Conservation (phyloP, 495 filamentous ascomycete genomes). For the Xylaria castorea region DNA sequence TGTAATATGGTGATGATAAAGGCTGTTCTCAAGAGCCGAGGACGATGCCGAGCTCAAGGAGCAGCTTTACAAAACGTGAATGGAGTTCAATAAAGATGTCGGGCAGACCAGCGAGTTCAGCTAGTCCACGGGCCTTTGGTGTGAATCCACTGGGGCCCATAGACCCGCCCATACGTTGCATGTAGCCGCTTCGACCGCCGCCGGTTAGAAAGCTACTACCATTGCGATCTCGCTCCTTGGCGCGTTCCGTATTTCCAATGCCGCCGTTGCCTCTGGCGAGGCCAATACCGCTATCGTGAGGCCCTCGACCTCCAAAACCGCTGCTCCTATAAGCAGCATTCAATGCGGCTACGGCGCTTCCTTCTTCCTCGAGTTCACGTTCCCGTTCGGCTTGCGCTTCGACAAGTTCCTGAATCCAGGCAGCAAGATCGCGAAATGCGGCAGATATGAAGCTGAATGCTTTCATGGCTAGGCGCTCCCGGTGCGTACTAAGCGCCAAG, state of each 20-base stretch:
- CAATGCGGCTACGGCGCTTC: conserved; percentile 36
- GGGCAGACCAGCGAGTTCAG: conserved; percentile 84
- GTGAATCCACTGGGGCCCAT: conserved; percentile 49
- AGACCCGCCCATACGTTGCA: conserved; percentile 46
- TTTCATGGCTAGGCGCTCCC: conserved; percentile 75
- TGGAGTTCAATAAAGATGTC: conserved; percentile 91
- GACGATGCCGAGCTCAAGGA: conserved; percentile 68
- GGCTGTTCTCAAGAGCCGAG: conserved; percentile 45
- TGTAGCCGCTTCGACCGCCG: conserved; percentile 46
- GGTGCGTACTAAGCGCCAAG: conserved; percentile 76
- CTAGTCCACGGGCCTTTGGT: conserved; percentile 75
- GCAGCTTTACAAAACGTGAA: conserved; percentile 73
- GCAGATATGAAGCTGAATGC: conserved; percentile 75
- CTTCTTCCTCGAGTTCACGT: conserved; percentile 55
- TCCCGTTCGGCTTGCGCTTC: conserved; percentile 67
- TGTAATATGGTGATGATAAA: not conserved
- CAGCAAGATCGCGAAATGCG: conserved; percentile 78
- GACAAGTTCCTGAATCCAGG: conserved; percentile 68
- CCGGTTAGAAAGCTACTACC: conserved; percentile 56
- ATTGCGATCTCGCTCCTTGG: conserved; percentile 35
- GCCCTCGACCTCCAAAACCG: conserved; percentile 30
- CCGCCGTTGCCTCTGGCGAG: conserved; percentile 33
- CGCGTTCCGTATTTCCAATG: conserved; percentile 4
- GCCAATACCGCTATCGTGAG: conserved; percentile 26
- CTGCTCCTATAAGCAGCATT: conserved; percentile 48